phyloP scores from a whole-genome alignment of 495 filamentous ascomycete species.

The Hypoxylon fragiforme region DNA sequence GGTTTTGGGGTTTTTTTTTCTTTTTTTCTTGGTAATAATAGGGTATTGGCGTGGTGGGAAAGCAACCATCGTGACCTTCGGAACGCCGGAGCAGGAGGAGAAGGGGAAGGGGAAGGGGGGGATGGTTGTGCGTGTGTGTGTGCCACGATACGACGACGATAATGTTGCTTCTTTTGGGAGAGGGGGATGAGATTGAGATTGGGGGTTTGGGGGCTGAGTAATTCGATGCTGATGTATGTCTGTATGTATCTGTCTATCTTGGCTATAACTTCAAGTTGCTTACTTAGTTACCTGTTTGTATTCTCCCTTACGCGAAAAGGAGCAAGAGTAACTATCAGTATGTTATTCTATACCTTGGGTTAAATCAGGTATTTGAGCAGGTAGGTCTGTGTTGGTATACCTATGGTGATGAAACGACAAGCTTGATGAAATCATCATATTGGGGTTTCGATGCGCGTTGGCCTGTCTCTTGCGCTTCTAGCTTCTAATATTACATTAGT shows the following conservation, averaged over 20 bases:
- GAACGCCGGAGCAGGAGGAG: slow-evolving; percentile 30
- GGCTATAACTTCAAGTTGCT: not conserved
- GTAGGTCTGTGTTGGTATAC: no score
- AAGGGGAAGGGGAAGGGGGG: slow-evolving; percentile 2
- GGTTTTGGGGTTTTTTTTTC: no score
- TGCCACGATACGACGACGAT: not conserved
- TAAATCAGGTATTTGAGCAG: not conserved
- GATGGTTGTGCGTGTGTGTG: not conserved
- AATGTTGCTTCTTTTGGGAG: not conserved
- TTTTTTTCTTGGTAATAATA: no score
- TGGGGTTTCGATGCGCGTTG: no score
- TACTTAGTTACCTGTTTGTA: no score
- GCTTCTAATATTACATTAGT: no score
- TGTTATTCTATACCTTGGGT: not conserved
- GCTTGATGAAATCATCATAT: no score
- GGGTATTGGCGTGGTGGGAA: not conserved
- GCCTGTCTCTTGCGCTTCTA: no score
- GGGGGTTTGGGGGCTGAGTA: not conserved
- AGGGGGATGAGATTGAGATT: not conserved
- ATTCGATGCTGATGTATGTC: not conserved
- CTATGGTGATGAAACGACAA: no score
- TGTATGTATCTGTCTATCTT: not conserved
- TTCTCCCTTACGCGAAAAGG: no score
- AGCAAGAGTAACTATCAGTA: no score
- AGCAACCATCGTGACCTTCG: slow-evolving; percentile 31